Percentiles rank a stretch among this genome's conserved stretches.
Conservation (phyloP, 108 stramenopile genomes). For the Pseudonitzschia delicatissima region DNA sequence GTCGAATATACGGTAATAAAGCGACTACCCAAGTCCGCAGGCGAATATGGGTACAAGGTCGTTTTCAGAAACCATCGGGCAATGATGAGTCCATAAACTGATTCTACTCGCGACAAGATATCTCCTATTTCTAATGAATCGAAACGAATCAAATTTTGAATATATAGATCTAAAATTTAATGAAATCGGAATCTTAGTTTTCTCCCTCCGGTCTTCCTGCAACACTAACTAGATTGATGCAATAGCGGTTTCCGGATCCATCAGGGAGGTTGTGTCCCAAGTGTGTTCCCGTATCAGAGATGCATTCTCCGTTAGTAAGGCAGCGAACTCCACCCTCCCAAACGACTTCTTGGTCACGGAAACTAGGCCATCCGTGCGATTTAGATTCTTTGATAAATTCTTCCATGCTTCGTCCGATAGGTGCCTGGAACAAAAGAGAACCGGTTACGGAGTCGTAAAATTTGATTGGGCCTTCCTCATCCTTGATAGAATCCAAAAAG, state of each 20-base stretch:
- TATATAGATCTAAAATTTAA: too few species aligned
- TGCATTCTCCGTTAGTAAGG: slow-evolving; percentile 76
- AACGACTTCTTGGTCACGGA: slow-evolving; percentile 85
- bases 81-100: too few species aligned
- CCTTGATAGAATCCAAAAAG: slow-evolving; percentile 46
- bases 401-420: slow-evolving; percentile 65
- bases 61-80: slow-evolving; percentile 44
- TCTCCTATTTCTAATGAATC: neutral
- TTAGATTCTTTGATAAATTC: slow-evolving; percentile 64
- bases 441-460: slow-evolving; percentile 86
- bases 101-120: neutral
- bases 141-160: too few species aligned
- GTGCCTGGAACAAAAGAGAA: slow-evolving; percentile 69
- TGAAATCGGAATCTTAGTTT: neutral
- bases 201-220: slow-evolving; percentile 56
- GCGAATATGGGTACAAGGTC: slow-evolving; percentile 75
- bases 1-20: slow-evolving; percentile 53
- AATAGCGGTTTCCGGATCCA: slow-evolving; percentile 81
- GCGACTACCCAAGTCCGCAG: slow-evolving; percentile 47
- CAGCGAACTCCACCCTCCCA: slow-evolving; percentile 89
- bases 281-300: slow-evolving; percentile 86
- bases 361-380: slow-evolving; percentile 81
- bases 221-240: slow-evolving; percentile 90
- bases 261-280: slow-evolving; percentile 84
- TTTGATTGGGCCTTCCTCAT: slow-evolving; percentile 45